phyloP scores from a whole-genome alignment of 1,284 basidiomycete genomes.

The Leccinum holopus region DNA sequence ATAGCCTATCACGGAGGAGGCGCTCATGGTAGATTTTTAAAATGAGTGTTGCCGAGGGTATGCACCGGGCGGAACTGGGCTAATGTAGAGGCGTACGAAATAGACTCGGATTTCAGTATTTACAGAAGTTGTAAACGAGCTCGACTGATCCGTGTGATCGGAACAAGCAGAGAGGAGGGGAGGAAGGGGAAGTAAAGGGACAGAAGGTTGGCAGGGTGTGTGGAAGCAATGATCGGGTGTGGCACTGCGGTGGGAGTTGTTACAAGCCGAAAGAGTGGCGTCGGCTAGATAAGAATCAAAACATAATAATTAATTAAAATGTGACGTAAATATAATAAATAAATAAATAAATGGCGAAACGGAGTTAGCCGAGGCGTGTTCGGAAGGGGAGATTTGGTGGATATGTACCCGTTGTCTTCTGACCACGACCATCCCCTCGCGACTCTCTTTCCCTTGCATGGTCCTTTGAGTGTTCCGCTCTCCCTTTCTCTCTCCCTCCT shows the following conservation, averaged over 20 bases:
- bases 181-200: not conserved
- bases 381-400: slow-evolving; percentile 15
- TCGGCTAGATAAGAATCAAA: slow-evolving; percentile 33
- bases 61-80: slow-evolving; percentile 22
- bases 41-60: not conserved
- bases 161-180: not conserved
- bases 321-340: not conserved
- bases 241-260: slow-evolving; percentile 18
- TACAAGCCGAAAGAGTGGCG: slow-evolving; percentile 19
- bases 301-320: slow-evolving; percentile 10
- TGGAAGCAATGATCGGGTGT: slow-evolving; percentile 16
- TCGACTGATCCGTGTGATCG: slow-evolving; percentile 13
- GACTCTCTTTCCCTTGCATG: slow-evolving; percentile 30
- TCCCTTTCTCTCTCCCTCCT: slow-evolving; percentile 36
- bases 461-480: slow-evolving; percentile 41
- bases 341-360: slow-evolving; percentile 14
- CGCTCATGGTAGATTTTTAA: not conserved
- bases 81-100: not conserved
- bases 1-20: slow-evolving; percentile 12
- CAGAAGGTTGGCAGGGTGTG: not conserved
- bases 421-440: slow-evolving; percentile 26
- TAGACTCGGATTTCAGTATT: not conserved
- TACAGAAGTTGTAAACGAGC: not conserved
- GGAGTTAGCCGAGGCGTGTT: slow-evolving; percentile 30
- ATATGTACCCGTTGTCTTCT: slow-evolving; percentile 34